A percentile compares a stretch with the other conserved stretches of the same genome.
phyloP scores from a whole-genome alignment of 1,284 basidiomycete species.

The Rhodotorula sp. region DNA sequence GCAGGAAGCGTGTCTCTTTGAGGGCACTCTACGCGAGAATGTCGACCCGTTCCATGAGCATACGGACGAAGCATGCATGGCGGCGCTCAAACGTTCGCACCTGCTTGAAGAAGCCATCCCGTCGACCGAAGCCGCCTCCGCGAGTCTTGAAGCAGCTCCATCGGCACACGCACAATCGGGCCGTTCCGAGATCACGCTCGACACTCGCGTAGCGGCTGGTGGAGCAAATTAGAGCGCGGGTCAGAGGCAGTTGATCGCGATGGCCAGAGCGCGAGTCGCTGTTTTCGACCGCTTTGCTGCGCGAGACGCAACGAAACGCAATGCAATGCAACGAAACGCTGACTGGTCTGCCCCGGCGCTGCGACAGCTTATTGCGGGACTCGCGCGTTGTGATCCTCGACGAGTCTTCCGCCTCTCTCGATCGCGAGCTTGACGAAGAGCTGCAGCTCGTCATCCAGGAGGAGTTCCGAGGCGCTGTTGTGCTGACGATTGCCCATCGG shows the following conservation, averaged over 20 bases:
- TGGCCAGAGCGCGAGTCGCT: conserved; percentile 45
- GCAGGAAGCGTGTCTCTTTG: conserved; percentile 72
- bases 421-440: conserved; percentile 27
- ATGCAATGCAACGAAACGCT: neutral
- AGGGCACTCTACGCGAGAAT: conserved; percentile 78
- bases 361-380: conserved; percentile 43
- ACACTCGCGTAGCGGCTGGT: conserved; percentile 48
- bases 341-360: neutral
- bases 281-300: too few relatives aligned
- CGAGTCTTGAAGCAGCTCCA: too few relatives aligned
- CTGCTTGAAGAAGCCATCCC: conserved; percentile 17
- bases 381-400: conserved; percentile 35
- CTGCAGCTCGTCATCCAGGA: conserved; percentile 32
- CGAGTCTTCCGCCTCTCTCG: conserved; percentile 26
- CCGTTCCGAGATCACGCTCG: conserved; percentile 25
- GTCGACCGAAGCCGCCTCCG: too few relatives aligned
- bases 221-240: conserved; percentile 49
- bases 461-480: conserved; percentile 29
- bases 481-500: conserved; percentile 41
- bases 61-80: conserved; percentile 22
- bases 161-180: neutral
- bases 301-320: too few relatives aligned
- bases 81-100: conserved; percentile 55
- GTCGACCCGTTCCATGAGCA: conserved; percentile 84
- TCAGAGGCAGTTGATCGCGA: conserved; percentile 49